These are phyloP conservation scores for Haberlea rhodopensis DNA, from an alignment of 257 asterid species.

Conservation along the genomic window DNA sequence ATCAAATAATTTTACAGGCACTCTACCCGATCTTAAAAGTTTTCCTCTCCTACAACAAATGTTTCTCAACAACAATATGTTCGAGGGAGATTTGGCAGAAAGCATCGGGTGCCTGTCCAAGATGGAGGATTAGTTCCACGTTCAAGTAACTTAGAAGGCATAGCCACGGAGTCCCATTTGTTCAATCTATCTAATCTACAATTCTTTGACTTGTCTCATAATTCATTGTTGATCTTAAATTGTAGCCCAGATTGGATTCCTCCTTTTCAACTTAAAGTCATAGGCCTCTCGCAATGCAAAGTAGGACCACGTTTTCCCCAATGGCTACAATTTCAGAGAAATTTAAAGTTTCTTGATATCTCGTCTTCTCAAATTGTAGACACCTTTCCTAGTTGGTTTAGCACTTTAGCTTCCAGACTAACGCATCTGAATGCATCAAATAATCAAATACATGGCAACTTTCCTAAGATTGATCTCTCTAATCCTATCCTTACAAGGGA, in stretches of 20 bases:
- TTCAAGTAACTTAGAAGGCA: conserved; percentile 21
- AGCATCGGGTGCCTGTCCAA: conserved; percentile 15
- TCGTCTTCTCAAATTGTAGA: conserved; percentile 18
- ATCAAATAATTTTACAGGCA: background rate
- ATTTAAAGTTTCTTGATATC: background rate
- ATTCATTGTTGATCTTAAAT: background rate
- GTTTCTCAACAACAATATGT: background rate
- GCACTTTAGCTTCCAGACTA: background rate
- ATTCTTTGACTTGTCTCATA: conserved; percentile 1
- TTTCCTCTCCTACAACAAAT: background rate
- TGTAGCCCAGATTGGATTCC: conserved; percentile 1
- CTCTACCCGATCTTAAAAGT: background rate
- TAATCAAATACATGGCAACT: conserved; percentile 9
- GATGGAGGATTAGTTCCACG: conserved; percentile 11
- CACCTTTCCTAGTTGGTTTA: conserved; percentile 20
- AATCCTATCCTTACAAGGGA: no score
- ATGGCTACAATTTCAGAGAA: conserved; percentile 8
- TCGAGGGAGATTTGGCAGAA: conserved; percentile 1
- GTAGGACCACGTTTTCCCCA: background rate
- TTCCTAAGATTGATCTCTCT: background rate
- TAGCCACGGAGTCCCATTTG: background rate
- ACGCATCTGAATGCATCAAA: background rate
- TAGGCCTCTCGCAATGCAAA: background rate
- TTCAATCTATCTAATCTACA: background rate
- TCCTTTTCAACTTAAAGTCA: conserved; percentile 13